Evolutionary conservation across 306 rosid species (phyloP).

Genomic region (Cicer judaicum): DNA sequence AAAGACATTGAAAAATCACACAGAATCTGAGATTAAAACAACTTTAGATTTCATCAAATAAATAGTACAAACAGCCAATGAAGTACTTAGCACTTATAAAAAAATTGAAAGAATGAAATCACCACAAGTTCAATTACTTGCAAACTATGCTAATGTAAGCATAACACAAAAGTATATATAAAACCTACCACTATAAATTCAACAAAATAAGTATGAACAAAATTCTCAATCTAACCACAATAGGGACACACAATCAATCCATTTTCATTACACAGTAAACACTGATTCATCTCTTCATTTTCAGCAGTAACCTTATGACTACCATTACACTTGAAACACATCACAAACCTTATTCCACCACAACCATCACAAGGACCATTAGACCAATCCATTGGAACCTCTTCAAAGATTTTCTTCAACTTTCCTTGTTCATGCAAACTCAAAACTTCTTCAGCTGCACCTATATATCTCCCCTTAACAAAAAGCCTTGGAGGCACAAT

Average conservation of each 20-base stretch:
- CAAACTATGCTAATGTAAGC: constrained; percentile 37
- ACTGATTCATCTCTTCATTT: constrained; percentile 47
- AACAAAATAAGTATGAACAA: constrained; percentile 23
- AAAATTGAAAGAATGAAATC: constrained; percentile 49
- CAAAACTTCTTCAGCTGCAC: constrained; percentile 81
- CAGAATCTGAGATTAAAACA: constrained; percentile 42
- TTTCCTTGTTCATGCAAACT: constrained; percentile 77
- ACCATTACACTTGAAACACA: constrained; percentile 81
- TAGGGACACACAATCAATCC: constrained; percentile 79
- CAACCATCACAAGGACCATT: constrained; percentile 73
- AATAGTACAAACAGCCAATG: constrained; percentile 40
- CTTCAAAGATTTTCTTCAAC: constrained; percentile 61
- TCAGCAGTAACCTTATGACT: constrained; percentile 60
- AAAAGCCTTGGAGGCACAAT: constrained; percentile 81
- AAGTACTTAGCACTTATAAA: constrained; percentile 31
- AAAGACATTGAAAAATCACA: constrained; percentile 15
- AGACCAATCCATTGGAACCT: constrained; percentile 58
- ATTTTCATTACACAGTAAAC: constrained; percentile 81
- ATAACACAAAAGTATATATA: not conserved
- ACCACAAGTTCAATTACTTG: constrained; percentile 37
- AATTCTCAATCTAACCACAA: constrained; percentile 59
- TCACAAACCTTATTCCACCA: constrained; percentile 71
- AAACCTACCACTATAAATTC: not conserved
- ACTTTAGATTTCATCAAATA: constrained; percentile 40
- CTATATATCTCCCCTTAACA: constrained; percentile 75